Conservation (phyloP, 1,284 basidiomycete species). For the Bondarzewia mesenterica region DNA sequence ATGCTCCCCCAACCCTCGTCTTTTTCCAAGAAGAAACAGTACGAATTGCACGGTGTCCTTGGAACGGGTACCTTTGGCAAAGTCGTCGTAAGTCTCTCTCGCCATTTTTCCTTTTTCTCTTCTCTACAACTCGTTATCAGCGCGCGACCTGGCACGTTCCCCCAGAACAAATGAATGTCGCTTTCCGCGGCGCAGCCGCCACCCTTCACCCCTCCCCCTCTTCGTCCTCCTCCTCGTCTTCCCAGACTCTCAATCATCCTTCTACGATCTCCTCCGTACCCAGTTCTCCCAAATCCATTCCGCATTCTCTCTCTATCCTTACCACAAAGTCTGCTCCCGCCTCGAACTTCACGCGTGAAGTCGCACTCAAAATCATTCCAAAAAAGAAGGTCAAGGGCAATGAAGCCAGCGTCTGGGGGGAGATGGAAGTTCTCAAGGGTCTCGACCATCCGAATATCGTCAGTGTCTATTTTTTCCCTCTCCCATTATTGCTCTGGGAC, state of each 20-base stretch:
- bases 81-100: slow-evolving; percentile 59
- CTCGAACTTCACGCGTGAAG: slow-evolving; percentile 41
- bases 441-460: slow-evolving; percentile 88
- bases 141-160: slow-evolving; percentile 70
- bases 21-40: slow-evolving; percentile 78
- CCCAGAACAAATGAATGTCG: slow-evolving; percentile 43
- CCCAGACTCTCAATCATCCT: background rate
- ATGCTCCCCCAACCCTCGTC: slow-evolving; percentile 77
- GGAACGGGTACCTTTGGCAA: slow-evolving; percentile 84
- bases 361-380: slow-evolving; percentile 83
- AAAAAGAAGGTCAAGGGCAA: slow-evolving; percentile 92
- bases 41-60: slow-evolving; percentile 64
- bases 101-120: background rate
- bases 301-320: background rate
- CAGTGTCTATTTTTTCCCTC: slow-evolving; percentile 22
- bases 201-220: slow-evolving; percentile 11
- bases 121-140: slow-evolving; percentile 23
- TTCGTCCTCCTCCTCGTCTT: slow-evolving; percentile 3
- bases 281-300: background rate
- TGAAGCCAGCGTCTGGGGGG: slow-evolving; percentile 76
- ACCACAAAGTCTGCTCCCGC: background rate
- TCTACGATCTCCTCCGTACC: background rate
- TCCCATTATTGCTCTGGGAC: background rate
- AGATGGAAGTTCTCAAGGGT: slow-evolving; percentile 85
- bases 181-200: slow-evolving; percentile 18